Evolutionary conservation across 176 grass and related monocot species (phyloP).

Genomic region (Oryza officinalis): DNA sequence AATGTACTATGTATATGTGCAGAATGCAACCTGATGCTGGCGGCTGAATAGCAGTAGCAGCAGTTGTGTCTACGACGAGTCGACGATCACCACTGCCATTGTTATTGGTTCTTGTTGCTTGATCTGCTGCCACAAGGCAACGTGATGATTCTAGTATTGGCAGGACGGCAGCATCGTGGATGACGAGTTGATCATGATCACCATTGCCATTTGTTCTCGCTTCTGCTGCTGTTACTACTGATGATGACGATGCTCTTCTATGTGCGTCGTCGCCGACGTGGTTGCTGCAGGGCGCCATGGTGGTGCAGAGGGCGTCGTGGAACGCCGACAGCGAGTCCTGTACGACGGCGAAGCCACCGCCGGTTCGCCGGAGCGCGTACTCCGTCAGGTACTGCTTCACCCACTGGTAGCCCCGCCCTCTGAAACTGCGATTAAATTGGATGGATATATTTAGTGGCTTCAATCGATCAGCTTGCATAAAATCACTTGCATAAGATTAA

Average conservation of each 20-base stretch:
- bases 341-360: constrained; percentile 15
- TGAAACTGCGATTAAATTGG: constrained; percentile 38
- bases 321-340: constrained; percentile 44
- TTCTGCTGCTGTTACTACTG: neutral
- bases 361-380: constrained; percentile 30
- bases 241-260: neutral
- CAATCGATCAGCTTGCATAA: too few species aligned
- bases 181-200: neutral
- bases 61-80: too few species aligned
- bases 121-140: neutral
- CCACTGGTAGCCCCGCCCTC: constrained; percentile 30
- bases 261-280: neutral
- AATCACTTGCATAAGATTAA: too few species aligned
- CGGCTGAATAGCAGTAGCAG: neutral
- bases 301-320: constrained; percentile 42
- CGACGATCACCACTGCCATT: neutral
- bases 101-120: neutral
- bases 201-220: neutral
- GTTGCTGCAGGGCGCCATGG: constrained; percentile 12
- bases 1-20: too few species aligned
- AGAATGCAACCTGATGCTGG: neutral
- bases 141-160: neutral
- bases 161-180: neutral
- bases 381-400: constrained; percentile 47
- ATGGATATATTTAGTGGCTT: too few species aligned